Evolutionary conservation across 2,329 filamentous ascomycete species (phyloP), one percentile per base, ranked within the genome.

Genomic region (Cryphonectria japonica): DNA sequence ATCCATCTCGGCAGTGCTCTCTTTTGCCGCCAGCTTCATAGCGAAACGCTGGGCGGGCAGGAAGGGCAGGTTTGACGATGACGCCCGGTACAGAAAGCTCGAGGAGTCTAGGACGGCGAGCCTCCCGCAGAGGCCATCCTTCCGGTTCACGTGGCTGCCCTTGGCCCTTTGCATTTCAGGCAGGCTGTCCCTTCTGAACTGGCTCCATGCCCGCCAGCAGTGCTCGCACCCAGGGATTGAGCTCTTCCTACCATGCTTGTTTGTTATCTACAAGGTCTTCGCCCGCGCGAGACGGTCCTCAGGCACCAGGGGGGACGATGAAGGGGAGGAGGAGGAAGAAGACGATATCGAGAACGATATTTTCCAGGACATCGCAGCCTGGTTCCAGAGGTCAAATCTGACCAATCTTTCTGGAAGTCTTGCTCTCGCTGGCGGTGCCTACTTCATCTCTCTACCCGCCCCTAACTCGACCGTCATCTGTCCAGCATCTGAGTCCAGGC

Each of bases 381-480:
- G 85, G 85, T 77, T 87, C 66, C 80, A 76, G 61, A 80, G 80
- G 26, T 84, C 85, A 0, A 79, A 80, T 13, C 75, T 82, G 3
- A 78, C 80, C 60, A 77, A 83, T 26, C 73, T 84, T 2, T 64
- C 80, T 29, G 79, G 81, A 61, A 78, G 79, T 6, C 7, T 81
- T 26, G 70, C 83, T n/a, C 78, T 88, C 57, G 79, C 81, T 14
- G 79, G 79, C 4, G 85, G 85, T 2, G 81, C 83, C 3, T 86
- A 81, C 69, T 75, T 82, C 2, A 78, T 82, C 22, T 75, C 81
- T 2, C 78, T 79, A 19, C 80, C 82, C n/a, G 78, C 79, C 3
- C 75, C 77, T 26, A 78, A 75, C n/a, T 88, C 86, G 16, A 86
- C 85, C 0, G 87, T 85, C 70, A 82, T 87, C 69, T 89, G 87